Percentiles rank a stretch among this genome's conserved stretches.
Evolutionary conservation across 2,329 filamentous ascomycete species (phyloP).

Genomic region (Talaromyces amestolkiae): DNA sequence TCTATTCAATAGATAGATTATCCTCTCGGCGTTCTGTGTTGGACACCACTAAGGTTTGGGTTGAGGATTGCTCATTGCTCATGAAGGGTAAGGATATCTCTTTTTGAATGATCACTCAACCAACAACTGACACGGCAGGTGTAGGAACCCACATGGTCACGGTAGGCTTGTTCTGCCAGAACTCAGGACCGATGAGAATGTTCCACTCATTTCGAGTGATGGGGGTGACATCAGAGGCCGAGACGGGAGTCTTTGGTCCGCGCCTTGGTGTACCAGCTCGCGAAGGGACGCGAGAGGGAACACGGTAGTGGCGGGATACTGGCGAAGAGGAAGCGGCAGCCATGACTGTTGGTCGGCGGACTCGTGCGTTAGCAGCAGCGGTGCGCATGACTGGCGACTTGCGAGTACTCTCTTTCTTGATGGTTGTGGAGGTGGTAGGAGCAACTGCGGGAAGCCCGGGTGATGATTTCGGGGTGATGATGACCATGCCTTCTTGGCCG

Average conservation of each 20-base stretch:
- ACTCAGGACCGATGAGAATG: constrained; percentile 35
- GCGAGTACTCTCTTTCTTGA: constrained; percentile 20
- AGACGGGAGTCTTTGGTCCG: constrained; percentile 41
- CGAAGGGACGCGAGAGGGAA: constrained; percentile 16
- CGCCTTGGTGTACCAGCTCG: constrained; percentile 24
- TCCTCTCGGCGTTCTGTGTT: not conserved
- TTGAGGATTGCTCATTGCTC: not conserved
- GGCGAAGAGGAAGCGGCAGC: constrained; percentile 21
- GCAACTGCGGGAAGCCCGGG: constrained; percentile 11
- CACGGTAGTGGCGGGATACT: constrained; percentile 4
- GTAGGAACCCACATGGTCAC: constrained; percentile 41
- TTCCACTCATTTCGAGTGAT: constrained; percentile 46
- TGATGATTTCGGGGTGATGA: constrained; percentile 23
- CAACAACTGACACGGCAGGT: constrained; percentile 29
- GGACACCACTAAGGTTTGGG: not conserved
- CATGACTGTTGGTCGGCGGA: constrained; percentile 23
- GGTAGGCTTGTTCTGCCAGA: constrained; percentile 29
- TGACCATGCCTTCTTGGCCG: constrained; percentile 40
- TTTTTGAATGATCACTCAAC: not conserved
- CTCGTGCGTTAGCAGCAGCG: constrained; percentile 25
- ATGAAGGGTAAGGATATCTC: not conserved
- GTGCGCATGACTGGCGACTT: constrained; percentile 14
- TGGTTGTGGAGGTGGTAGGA: constrained; percentile 9
- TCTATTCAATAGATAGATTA: not conserved
- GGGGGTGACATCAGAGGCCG: constrained; percentile 44